Evolutionary conservation across 1,284 basidiomycete genomes (phyloP).

Genomic region (Anthracocystis panici-leucophaei): DNA sequence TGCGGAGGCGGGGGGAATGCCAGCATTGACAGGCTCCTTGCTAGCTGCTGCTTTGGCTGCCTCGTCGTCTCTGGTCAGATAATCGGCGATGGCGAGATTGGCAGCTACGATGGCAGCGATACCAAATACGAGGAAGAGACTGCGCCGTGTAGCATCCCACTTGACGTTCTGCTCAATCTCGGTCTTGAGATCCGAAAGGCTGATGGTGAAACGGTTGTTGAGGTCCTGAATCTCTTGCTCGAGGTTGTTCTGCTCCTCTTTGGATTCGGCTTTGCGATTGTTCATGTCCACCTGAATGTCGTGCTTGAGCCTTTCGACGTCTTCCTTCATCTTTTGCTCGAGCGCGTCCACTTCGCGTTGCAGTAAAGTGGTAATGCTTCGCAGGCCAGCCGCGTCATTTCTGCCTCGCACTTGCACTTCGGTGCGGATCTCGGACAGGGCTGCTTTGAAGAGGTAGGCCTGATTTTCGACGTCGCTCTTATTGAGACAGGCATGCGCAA

Average conservation of each 20-base stretch:
- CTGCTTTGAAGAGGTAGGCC: slow-evolving; percentile 95
- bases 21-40: slow-evolving; percentile 36
- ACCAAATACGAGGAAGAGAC: slow-evolving; percentile 66
- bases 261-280: slow-evolving; percentile 91
- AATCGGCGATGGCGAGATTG: slow-evolving; percentile 66
- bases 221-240: slow-evolving; percentile 87
- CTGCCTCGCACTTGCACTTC: slow-evolving; percentile 85
- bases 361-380: slow-evolving; percentile 80
- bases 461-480: slow-evolving; percentile 80
- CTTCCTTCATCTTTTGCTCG: slow-evolving; percentile 92
- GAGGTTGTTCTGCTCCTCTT: slow-evolving; percentile 84
- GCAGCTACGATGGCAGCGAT: slow-evolving; percentile 66
- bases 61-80: slow-evolving; percentile 59
- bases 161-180: slow-evolving; percentile 70
- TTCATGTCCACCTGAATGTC: slow-evolving; percentile 98
- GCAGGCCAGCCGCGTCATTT: slow-evolving; percentile 85
- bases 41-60: slow-evolving; percentile 43
- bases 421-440: slow-evolving; percentile 87
- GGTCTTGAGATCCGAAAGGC: slow-evolving; percentile 66
- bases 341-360: slow-evolving; percentile 89
- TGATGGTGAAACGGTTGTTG: slow-evolving; percentile 70
- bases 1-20: slow-evolving; percentile 44
- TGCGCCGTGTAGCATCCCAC: slow-evolving; percentile 67
- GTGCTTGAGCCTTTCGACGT: slow-evolving; percentile 87
- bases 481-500: slow-evolving; percentile 80